Evolutionary conservation across 805 yeast species (phyloP), one percentile per base, ranked within the genome.

Genomic region (Wickerhamia fluorescens): DNA sequence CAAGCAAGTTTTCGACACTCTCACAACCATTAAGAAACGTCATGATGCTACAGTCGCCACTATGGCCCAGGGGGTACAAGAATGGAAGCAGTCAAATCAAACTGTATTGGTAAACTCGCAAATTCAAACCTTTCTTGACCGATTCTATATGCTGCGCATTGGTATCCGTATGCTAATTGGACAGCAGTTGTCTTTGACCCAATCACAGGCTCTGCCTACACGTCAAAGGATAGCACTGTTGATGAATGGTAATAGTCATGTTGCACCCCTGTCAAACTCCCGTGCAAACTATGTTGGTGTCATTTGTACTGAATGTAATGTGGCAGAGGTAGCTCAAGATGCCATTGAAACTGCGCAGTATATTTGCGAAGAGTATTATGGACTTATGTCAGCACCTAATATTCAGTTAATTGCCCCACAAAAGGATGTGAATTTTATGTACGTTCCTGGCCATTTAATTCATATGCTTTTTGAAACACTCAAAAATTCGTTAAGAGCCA

Each of bases 1-100:
- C 53, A 71, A 71, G 44, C 40, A 51, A 9, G 89, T 85, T 7
- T 73, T 77, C 24, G 77, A 77, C 23, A 63, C 82, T 0, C 62
- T 86, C 36, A 69, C 73, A 29, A 73, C 68, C 36, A 86, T 86
- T 54, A 87, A 86, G 49, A 73, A 71, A 40, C 65, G 95, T 19
- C 96, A 86, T 52, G 95, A 87, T 53, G 94, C 95, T 6, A 88
- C 94, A 0, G 95, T 87, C 11, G 78, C 94, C 10, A 85, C 95
- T 0, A 78, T 87, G 47, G 95, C 95, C 1, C 85, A 84, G 41
- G 96, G 95, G 20, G 94, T 87, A 6, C 79, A 80, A 44, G 94
- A 85, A 51, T 87, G 95, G 94, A 86, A 86, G 46, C 67, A 65
- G 15, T 56, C 51, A 22, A 59, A 55, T 51, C 63, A 50, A 29